These are phyloP conservation scores for Pelargonium nanum DNA, from an alignment of 345 rosid species.

Conservation along the genomic window DNA sequence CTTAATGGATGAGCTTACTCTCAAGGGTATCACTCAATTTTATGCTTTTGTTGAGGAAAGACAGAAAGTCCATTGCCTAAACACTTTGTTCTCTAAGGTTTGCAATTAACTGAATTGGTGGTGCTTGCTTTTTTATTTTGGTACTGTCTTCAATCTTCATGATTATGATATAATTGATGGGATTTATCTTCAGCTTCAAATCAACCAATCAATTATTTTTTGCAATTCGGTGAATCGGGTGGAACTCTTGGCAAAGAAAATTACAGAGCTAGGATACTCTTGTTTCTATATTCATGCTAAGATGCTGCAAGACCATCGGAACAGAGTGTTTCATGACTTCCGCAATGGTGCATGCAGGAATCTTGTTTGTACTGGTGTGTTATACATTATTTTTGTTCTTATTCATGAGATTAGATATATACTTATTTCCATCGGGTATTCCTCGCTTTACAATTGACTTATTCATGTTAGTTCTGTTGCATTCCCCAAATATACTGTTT, in stretches of 20 bases:
- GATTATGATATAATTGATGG: constrained; percentile 1
- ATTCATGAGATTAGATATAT: too few relatives aligned
- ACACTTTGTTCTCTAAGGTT: constrained; percentile 99
- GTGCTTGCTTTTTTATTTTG: neutral
- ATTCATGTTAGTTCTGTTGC: too few relatives aligned
- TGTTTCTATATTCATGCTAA: constrained; percentile 97
- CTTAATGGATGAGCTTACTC: constrained; percentile 98
- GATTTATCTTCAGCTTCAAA: constrained; percentile 73
- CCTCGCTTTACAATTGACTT: too few relatives aligned
- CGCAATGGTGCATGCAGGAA: constrained; percentile 99
- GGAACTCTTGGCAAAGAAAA: constrained; percentile 94
- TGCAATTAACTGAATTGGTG: constrained; percentile 13
- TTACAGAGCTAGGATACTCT: constrained; percentile 98
- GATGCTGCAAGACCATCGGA: constrained; percentile 99
- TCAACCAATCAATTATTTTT: constrained; percentile 95
- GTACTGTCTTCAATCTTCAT: neutral
- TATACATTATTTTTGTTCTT: too few relatives aligned
- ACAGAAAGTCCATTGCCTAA: constrained; percentile 98
- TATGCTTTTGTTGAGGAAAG: constrained; percentile 99
- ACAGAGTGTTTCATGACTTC: constrained; percentile 97
- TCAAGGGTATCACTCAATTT: constrained; percentile 89
- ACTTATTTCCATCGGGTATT: neutral
- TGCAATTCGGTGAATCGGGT: constrained; percentile 99
- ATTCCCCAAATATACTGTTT: neutral
- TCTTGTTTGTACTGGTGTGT: constrained; percentile 92